phyloP scores from a whole-genome alignment of 1,139 yeast genomes.

The Yamadazyma pseudoaaseri region DNA sequence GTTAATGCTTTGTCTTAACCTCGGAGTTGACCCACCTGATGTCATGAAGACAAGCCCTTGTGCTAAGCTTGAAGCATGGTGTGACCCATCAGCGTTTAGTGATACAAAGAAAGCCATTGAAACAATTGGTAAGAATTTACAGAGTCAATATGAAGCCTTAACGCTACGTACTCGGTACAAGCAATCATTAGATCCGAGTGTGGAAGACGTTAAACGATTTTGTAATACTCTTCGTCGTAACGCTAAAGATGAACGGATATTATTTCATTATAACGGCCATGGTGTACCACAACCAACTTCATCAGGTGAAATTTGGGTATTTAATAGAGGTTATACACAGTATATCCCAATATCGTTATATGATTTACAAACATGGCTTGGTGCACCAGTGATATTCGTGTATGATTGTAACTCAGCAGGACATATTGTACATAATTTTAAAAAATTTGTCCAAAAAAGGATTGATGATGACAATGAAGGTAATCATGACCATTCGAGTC shows the following conservation, averaged over 20 bases:
- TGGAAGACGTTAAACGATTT: constrained; percentile 90
- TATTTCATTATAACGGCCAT: constrained; percentile 96
- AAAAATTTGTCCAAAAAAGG: constrained; percentile 86
- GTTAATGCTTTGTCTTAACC: constrained; percentile 79
- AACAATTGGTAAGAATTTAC: constrained; percentile 84
- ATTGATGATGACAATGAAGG: constrained; percentile 84
- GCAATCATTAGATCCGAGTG: constrained; percentile 90
- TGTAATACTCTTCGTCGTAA: constrained; percentile 86
- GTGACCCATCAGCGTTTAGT: constrained; percentile 80
- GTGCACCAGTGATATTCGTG: constrained; percentile 95
- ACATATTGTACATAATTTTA: constrained; percentile 85
- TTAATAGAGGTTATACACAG: constrained; percentile 94
- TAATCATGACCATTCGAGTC: constrained; percentile 62
- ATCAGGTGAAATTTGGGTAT: constrained; percentile 99
- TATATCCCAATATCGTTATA: constrained; percentile 92
- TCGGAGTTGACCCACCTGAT: constrained; percentile 98
- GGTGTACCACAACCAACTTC: constrained; percentile 98
- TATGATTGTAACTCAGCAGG: constrained; percentile 97
- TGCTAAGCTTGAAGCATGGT: constrained; percentile 91
- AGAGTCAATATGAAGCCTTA: constrained; percentile 84
- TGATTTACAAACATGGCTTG: constrained; percentile 95
- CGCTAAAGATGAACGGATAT: constrained; percentile 86
- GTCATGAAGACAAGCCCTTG: constrained; percentile 91
- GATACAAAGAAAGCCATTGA: constrained; percentile 93
- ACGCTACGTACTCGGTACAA: constrained; percentile 87